Percentiles rank a stretch among this genome's conserved stretches.
Evolutionary conservation across 441 rosid genomes (phyloP).

Genomic region (Erodium trifolium): DNA sequence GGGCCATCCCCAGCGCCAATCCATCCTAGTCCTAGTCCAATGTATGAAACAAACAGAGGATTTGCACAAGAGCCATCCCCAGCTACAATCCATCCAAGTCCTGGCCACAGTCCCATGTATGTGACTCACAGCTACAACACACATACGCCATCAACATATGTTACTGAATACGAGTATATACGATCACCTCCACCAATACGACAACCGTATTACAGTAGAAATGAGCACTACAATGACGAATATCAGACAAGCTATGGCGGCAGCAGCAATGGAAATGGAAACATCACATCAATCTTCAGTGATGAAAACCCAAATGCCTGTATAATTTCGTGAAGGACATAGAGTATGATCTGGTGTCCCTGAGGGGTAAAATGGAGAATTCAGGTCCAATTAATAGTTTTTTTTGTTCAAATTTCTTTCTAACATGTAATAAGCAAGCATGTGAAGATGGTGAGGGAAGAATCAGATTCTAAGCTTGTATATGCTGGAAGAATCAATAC

Average conservation of each 20-base stretch:
- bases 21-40: background rate
- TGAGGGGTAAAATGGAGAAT: slow-evolving; percentile 13
- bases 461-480: slow-evolving; percentile 43
- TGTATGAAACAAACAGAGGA: too few relatives aligned
- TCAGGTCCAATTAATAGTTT: slow-evolving; percentile 16
- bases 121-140: slow-evolving; percentile 57
- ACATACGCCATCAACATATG: slow-evolving; percentile 48
- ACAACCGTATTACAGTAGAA: slow-evolving; percentile 27
- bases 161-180: slow-evolving; percentile 47
- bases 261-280: slow-evolving; percentile 27
- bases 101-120: slow-evolving; percentile 18
- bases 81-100: background rate
- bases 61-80: background rate
- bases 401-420: slow-evolving; percentile 27
- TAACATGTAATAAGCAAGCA: slow-evolving; percentile 7
- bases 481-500: slow-evolving; percentile 39
- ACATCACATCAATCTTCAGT: slow-evolving; percentile 56
- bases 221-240: slow-evolving; percentile 20
- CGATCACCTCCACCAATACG: slow-evolving; percentile 24
- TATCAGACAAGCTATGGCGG: slow-evolving; percentile 22
- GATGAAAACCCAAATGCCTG: slow-evolving; percentile 78
- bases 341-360: too few relatives aligned
- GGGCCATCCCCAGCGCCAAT: background rate
- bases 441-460: slow-evolving; percentile 10
- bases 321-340: slow-evolving; percentile 29